phyloP scores from a whole-genome alignment of 495 filamentous ascomycete species.

The Tuber microsphaerosporum region DNA sequence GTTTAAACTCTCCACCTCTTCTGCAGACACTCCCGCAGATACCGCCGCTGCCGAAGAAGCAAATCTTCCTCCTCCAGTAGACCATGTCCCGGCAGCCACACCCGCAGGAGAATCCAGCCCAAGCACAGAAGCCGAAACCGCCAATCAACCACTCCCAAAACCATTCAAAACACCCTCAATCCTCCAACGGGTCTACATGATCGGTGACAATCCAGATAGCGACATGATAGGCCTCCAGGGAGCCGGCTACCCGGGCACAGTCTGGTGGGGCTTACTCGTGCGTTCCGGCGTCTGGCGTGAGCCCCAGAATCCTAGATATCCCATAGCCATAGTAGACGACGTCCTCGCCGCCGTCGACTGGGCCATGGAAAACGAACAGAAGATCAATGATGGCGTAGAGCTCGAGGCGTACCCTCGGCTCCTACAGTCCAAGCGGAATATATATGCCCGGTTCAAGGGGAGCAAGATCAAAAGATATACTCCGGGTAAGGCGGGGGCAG shows the following conservation, averaged over 20 bases:
- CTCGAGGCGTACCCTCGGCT: background rate
- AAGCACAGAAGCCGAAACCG: background rate
- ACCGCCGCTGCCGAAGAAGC: background rate
- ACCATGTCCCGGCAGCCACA: background rate
- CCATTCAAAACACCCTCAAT: background rate
- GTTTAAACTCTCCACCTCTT: background rate
- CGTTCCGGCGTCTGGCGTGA: constrained; percentile 69
- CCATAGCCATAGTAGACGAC: constrained; percentile 58
- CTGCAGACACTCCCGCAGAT: background rate
- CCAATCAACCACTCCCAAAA: background rate
- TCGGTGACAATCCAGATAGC: constrained; percentile 92
- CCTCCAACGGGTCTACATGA: constrained; percentile 69
- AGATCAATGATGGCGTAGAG: background rate
- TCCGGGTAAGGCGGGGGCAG: background rate
- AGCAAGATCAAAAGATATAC: background rate
- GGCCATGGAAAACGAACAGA: constrained; percentile 48
- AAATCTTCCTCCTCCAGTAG: background rate
- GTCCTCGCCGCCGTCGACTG: constrained; percentile 61
- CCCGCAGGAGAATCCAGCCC: background rate
- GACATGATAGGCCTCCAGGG: constrained; percentile 87
- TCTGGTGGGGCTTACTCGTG: constrained; percentile 77
- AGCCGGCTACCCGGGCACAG: constrained; percentile 54
- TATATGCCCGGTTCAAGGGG: too few relatives aligned
- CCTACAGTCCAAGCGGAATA: background rate
- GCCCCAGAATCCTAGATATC: constrained; percentile 50